Percentiles rank a stretch among this genome's conserved stretches.
Evolutionary conservation across 257 asterid species (phyloP).

Genomic region (Nicotiana tomentosiformis): DNA sequence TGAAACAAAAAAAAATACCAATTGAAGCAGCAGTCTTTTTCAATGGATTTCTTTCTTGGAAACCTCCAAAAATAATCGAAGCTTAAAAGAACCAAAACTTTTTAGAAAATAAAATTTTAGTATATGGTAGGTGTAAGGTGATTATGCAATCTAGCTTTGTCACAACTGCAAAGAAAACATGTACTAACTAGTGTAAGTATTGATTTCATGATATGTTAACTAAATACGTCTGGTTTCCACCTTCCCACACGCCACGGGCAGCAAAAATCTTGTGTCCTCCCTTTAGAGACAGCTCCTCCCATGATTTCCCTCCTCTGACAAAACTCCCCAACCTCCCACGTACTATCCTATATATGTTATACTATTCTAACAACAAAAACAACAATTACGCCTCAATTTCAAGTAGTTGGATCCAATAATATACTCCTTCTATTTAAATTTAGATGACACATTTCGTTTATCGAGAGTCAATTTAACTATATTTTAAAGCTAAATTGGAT

Average conservation of each 20-base stretch:
- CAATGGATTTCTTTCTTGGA: not conserved
- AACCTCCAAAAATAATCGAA: not conserved
- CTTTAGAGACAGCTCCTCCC: conserved; percentile 28
- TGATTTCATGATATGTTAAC: conserved; percentile 28
- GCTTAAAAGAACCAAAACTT: not conserved
- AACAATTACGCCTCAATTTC: not conserved
- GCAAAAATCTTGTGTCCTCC: conserved; percentile 62
- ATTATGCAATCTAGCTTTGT: not conserved
- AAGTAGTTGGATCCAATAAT: not conserved
- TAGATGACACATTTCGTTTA: too few species aligned
- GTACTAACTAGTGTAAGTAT: not conserved
- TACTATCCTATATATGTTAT: too few species aligned
- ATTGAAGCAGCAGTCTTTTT: too few species aligned
- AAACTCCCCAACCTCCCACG: not conserved
- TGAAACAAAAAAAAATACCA: too few species aligned
- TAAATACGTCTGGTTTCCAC: conserved; percentile 37
- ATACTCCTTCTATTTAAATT: not conserved
- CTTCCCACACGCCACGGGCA: conserved; percentile 52
- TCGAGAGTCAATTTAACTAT: too few species aligned
- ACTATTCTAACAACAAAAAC: not conserved
- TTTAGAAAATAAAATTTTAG: not conserved
- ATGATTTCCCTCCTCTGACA: not conserved
- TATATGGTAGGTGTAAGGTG: not conserved
- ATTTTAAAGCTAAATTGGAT: too few species aligned
- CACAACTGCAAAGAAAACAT: not conserved